Percentiles rank a stretch among this genome's conserved stretches.
Conservation (phyloP, 2,329 filamentous ascomycete genomes). For the Monilinia fructicola region DNA sequence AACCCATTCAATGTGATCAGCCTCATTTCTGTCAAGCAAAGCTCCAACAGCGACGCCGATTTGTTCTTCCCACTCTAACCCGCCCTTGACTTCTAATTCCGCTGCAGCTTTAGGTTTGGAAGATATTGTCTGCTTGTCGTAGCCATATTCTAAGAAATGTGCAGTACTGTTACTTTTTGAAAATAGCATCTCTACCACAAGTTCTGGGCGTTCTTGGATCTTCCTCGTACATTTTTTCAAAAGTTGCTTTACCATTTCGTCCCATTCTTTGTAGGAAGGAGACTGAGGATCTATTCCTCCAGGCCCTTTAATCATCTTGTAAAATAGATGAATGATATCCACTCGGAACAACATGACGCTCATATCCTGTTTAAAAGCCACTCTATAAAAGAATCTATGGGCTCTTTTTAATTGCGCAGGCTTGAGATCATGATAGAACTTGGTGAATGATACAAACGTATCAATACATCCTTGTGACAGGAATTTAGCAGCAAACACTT, state of each 20-base stretch:
- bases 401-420: slow-evolving; percentile 81
- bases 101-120: slow-evolving; percentile 69
- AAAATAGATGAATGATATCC: slow-evolving; percentile 84
- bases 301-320: slow-evolving; percentile 89
- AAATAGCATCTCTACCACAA: slow-evolving; percentile 90
- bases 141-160: slow-evolving; percentile 87
- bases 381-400: slow-evolving; percentile 90
- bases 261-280: slow-evolving; percentile 81
- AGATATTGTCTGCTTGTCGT: slow-evolving; percentile 72
- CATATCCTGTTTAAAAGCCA: slow-evolving; percentile 93
- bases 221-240: slow-evolving; percentile 80
- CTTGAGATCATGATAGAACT: slow-evolving; percentile 77
- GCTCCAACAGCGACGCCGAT: slow-evolving; percentile 78
- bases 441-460: slow-evolving; percentile 79
- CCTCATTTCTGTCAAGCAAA: slow-evolving; percentile 76
- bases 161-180: slow-evolving; percentile 83
- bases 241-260: slow-evolving; percentile 82
- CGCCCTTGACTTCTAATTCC: slow-evolving; percentile 78
- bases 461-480: slow-evolving; percentile 81
- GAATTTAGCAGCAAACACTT: slow-evolving; percentile 77
- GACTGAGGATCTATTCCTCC: slow-evolving; percentile 68
- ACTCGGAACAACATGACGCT: slow-evolving; percentile 84
- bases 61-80: slow-evolving; percentile 61
- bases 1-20: slow-evolving; percentile 77
- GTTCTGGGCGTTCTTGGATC: slow-evolving; percentile 77